Base-by-base conservation (phyloP, 441 rosid genomes). In the Daphne laureola region DNA sequence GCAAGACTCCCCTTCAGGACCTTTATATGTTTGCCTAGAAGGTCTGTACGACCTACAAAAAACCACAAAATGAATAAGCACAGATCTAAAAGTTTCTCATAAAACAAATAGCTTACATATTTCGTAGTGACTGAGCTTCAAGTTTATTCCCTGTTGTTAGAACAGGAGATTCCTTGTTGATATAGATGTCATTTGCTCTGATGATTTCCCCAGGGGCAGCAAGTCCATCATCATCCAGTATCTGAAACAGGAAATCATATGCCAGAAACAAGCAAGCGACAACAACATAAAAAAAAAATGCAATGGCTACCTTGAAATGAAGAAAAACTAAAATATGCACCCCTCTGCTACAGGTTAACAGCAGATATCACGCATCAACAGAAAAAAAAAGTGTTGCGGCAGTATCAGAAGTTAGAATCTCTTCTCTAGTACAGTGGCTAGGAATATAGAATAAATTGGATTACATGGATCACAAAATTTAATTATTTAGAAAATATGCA, bases 121-220 rank as follows among this genome's bases (percentile, higher is more conserved):
- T 87, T 15, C 69, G 38, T 58, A 69, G 69, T 27, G 62, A 64
- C 6, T 55, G 59, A 17, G 75, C 66, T 51, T 83, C 25, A 67
- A 36, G 61, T 31, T 18, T 15, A 2, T 51, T 50, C 13, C 70
- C 75, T 69, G 56, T 70, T 41, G 87, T 76, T 35, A 62, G 67
- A 9, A 77, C 14, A 17, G 97, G 90, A 51, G 78, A 51, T 71
- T 84, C 77, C 73, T 86, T 87, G 58, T 87, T 80, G 67, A 89
- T 53, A 51, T 78, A 80, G 47, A 83, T 51, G 69, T 89, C 96
- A 58, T 69, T 69, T 9, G 78, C 69, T 64, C 84, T 77, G 57
- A 92, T 87, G 59, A 83, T 81, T 80, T 92, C 92, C 44, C 97
- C 98, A 21, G 97, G 98, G 52, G 96, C 50, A 66, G 92, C 97